A percentile compares a stretch with the other conserved stretches of the same genome.
These are phyloP conservation scores for Talaromyces amestolkiae DNA, from an alignment of 2,329 filamentous ascomycete genomes.

Conservation along the genomic window DNA sequence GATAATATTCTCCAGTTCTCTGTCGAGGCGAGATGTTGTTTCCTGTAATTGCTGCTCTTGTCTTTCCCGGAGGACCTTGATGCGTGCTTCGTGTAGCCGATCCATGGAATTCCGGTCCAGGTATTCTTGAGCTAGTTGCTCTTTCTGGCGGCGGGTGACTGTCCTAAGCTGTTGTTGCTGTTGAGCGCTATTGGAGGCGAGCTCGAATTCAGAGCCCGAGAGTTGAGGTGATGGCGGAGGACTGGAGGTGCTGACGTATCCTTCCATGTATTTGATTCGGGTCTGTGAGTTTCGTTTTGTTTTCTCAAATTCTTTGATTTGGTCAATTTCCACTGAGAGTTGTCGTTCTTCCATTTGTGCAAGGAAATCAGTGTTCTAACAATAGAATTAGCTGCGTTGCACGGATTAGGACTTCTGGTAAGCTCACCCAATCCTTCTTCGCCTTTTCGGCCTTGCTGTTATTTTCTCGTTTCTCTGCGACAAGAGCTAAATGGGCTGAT, in stretches of 20 bases:
- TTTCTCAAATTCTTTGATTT: slow-evolving; percentile 44
- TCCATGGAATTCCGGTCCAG: slow-evolving; percentile 45
- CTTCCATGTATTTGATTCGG: slow-evolving; percentile 49
- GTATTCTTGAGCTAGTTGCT: slow-evolving; percentile 46
- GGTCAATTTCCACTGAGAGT: slow-evolving; percentile 44
- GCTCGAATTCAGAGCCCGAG: slow-evolving; percentile 20
- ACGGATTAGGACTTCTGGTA: slow-evolving; percentile 32
- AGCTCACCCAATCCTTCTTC: slow-evolving; percentile 40
- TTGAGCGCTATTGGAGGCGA: slow-evolving; percentile 9
- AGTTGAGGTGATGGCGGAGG: slow-evolving; percentile 32
- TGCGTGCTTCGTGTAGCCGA: slow-evolving; percentile 43
- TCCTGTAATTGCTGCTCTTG: slow-evolving; percentile 44
- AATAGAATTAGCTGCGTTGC: slow-evolving; percentile 18
- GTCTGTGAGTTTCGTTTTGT: slow-evolving; percentile 44
- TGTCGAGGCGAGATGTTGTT: slow-evolving; percentile 39
- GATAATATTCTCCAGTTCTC: slow-evolving; percentile 37
- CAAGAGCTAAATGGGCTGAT: slow-evolving; percentile 30
- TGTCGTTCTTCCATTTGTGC: slow-evolving; percentile 44
- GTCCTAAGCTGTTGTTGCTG: slow-evolving; percentile 30
- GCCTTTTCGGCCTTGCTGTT: slow-evolving; percentile 35
- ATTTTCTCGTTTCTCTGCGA: slow-evolving; percentile 30
- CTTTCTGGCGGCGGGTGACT: slow-evolving; percentile 42
- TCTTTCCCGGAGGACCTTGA: slow-evolving; percentile 48
- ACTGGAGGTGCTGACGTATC: slow-evolving; percentile 43
- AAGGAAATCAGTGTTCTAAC: slow-evolving; percentile 38